Percentiles rank a stretch among this genome's conserved stretches.
phyloP scores from a whole-genome alignment of 371 early-diverging fungal species.

The Mucor lusitanicus region DNA sequence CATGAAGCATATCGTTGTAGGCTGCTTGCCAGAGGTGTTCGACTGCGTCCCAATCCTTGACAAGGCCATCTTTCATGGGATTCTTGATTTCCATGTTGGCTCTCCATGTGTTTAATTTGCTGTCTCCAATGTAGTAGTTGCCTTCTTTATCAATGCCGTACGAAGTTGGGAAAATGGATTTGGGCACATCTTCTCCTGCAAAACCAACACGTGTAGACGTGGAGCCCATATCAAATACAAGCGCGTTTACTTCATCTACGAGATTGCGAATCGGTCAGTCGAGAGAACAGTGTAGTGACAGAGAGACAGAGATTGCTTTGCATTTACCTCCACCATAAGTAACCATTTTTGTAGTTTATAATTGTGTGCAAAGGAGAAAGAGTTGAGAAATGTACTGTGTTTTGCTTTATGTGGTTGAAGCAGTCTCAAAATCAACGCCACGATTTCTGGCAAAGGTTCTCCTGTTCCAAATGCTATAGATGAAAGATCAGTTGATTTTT shows the following conservation, averaged over 20 bases:
- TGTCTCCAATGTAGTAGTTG: constrained; percentile 79
- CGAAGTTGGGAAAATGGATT: constrained; percentile 80
- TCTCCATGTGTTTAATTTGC: constrained; percentile 75
- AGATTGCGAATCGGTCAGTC: neutral
- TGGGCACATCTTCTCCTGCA: constrained; percentile 94
- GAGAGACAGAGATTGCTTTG: neutral
- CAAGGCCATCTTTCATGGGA: constrained; percentile 72
- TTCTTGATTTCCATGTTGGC: constrained; percentile 77
- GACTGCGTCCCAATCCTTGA: constrained; percentile 91
- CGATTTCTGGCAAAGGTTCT: neutral
- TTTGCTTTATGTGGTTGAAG: neutral
- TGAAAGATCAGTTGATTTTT: too few relatives aligned
- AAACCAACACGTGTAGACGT: constrained; percentile 90
- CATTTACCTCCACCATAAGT: constrained; percentile 76
- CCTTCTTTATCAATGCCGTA: constrained; percentile 36
- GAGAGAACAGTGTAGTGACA: too few relatives aligned
- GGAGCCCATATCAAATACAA: constrained; percentile 92
- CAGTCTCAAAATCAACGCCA: neutral
- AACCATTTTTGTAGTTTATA: constrained; percentile 50
- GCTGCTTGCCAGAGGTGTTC: constrained; percentile 89
- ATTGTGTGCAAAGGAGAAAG: neutral
- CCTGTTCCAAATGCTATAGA: too few relatives aligned
- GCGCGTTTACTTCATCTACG: constrained; percentile 90
- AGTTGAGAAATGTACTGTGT: neutral
- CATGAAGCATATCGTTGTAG: constrained; percentile 66